Percentiles rank a stretch among this genome's conserved stretches.
Evolutionary conservation across 768 basidiomycete genomes (phyloP).

Genomic region (Naganishia onofrii): DNA sequence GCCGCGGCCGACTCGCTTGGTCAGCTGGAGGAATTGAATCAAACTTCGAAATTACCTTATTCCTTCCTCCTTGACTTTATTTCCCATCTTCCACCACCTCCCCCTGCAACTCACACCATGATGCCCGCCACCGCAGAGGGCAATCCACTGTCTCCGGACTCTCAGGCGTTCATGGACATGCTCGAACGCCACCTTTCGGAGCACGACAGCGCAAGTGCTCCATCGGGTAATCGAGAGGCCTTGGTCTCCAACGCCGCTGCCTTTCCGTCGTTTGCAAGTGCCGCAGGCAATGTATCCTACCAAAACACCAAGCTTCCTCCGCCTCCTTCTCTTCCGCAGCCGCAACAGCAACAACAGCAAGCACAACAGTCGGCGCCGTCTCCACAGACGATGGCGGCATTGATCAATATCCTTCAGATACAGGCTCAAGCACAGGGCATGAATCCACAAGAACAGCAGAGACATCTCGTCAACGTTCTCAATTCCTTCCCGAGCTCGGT

Average conservation of each 20-base stretch:
- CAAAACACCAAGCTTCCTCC: too few species aligned
- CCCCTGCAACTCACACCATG: too few species aligned
- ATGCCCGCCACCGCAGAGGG: too few species aligned
- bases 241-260: too few species aligned
- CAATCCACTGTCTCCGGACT: slow-evolving; percentile 29
- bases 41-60: too few species aligned
- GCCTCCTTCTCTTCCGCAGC: background rate
- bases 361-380: background rate
- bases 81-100: too few species aligned
- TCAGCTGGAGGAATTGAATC: too few species aligned
- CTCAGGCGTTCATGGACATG: slow-evolving; percentile 29
- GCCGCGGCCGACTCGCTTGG: too few species aligned
- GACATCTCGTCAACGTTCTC: slow-evolving; percentile 5
- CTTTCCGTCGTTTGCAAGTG: too few species aligned
- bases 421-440: background rate
- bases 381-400: slow-evolving; percentile 12
- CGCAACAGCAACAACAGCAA: background rate
- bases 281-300: too few species aligned
- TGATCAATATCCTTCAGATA: slow-evolving; percentile 9
- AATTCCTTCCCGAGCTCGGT: background rate
- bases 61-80: too few species aligned
- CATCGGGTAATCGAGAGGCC: too few species aligned
- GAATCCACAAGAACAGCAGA: background rate
- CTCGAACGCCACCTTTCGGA: slow-evolving; percentile 29
- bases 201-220: slow-evolving; percentile 1